Evolutionary conservation across 2,329 filamentous ascomycete genomes (phyloP).

Genomic region (Aspergillus sp.): DNA sequence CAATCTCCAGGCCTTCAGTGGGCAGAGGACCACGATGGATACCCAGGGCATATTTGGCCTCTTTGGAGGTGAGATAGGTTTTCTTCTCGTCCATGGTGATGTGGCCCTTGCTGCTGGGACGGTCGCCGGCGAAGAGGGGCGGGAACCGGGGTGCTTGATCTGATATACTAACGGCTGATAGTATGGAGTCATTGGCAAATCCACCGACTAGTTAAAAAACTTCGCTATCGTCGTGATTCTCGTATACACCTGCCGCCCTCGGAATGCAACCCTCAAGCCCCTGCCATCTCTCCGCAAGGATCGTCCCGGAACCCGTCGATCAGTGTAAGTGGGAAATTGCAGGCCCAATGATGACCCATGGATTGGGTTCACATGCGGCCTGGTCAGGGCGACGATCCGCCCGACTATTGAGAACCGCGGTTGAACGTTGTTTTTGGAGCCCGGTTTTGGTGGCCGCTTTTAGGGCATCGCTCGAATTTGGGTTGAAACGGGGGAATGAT

Average conservation of each 20-base stretch:
- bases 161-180: neutral
- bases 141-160: neutral
- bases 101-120: neutral
- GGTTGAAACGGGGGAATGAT: constrained; percentile 4
- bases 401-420: constrained; percentile 22
- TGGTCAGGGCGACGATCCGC: constrained; percentile 16
- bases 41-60: constrained; percentile 35
- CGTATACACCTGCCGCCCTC: neutral
- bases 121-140: neutral
- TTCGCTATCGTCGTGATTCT: neutral
- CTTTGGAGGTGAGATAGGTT: constrained; percentile 27
- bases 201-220: no score
- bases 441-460: neutral
- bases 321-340: neutral
- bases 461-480: constrained; percentile 9
- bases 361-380: constrained; percentile 17
- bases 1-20: constrained; percentile 23
- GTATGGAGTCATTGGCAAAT: neutral
- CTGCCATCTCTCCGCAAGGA: constrained; percentile 13
- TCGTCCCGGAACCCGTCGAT: constrained; percentile 14
- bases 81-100: constrained; percentile 28
- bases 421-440: constrained; percentile 4
- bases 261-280: neutral
- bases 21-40: constrained; percentile 33
- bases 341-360: constrained; percentile 9